Conservation (phyloP, 2,329 filamentous ascomycete species). For the Fusarium nematophilum region DNA sequence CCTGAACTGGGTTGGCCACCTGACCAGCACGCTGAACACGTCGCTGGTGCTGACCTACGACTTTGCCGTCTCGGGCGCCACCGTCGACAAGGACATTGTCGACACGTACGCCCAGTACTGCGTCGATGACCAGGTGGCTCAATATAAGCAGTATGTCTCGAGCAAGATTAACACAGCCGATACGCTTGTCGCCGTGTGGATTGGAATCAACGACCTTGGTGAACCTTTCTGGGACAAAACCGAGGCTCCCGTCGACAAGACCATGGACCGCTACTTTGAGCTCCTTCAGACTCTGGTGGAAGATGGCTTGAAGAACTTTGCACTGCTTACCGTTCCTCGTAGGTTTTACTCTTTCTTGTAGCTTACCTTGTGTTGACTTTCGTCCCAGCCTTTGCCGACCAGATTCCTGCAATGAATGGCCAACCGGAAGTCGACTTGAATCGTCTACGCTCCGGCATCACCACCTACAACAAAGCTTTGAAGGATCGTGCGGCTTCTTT, state of each 20-base stretch:
- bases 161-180: neutral
- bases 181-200: slow-evolving; percentile 31
- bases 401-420: slow-evolving; percentile 27
- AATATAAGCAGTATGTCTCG: slow-evolving; percentile 33
- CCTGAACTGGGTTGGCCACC: slow-evolving; percentile 37
- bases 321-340: slow-evolving; percentile 26
- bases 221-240: slow-evolving; percentile 34
- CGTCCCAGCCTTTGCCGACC: slow-evolving; percentile 16
- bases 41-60: slow-evolving; percentile 34
- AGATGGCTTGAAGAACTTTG: slow-evolving; percentile 23
- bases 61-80: slow-evolving; percentile 36
- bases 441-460: slow-evolving; percentile 20
- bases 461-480: slow-evolving; percentile 27
- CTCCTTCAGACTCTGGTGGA: slow-evolving; percentile 23
- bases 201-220: slow-evolving; percentile 37
- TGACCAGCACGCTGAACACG: slow-evolving; percentile 25
- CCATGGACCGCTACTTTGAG: slow-evolving; percentile 30
- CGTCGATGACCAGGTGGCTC: slow-evolving; percentile 29
- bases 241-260: slow-evolving; percentile 20
- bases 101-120: slow-evolving; percentile 32
- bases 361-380: neutral
- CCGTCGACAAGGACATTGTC: slow-evolving; percentile 34
- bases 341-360: neutral
- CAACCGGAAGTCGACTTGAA: slow-evolving; percentile 17
- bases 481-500: slow-evolving; percentile 13